A percentile compares a stretch with the other conserved stretches of the same genome.
Evolutionary conservation across 1,284 basidiomycete species (phyloP).

Genomic region (Chalciporus sp.): DNA sequence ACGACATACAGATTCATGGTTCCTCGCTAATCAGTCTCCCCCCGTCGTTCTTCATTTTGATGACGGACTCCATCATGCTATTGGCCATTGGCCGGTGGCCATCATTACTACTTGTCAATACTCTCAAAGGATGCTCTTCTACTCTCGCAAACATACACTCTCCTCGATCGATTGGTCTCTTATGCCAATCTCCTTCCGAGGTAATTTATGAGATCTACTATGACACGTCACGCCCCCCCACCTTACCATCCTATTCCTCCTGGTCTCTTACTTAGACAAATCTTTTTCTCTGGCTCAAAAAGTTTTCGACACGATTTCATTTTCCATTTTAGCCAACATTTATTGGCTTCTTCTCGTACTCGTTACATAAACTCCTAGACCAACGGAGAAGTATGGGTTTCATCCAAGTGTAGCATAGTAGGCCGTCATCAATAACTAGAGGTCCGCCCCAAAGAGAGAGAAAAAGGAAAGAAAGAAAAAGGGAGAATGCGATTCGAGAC

Average conservation of each 20-base stretch:
- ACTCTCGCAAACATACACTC: neutral
- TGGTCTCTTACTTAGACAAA: no score
- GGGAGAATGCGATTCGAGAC: neutral
- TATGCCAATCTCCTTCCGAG: neutral
- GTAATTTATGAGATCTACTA: neutral
- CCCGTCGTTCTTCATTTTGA: neutral
- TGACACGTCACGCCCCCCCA: neutral
- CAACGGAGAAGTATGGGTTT: neutral
- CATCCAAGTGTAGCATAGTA: constrained; percentile 9
- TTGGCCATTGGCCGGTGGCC: no score
- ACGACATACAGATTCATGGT: constrained; percentile 82
- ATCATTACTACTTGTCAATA: no score
- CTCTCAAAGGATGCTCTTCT: neutral
- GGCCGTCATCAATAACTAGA: constrained; percentile 1
- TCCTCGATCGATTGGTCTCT: neutral
- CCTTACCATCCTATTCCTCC: neutral
- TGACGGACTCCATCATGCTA: neutral
- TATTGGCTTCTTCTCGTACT: constrained; percentile 1
- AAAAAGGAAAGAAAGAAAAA: neutral
- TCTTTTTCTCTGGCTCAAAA: neutral
- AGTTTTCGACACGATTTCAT: neutral
- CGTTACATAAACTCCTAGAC: constrained; percentile 1
- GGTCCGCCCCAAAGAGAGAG: neutral
- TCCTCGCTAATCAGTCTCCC: constrained; percentile 25
- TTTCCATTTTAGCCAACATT: neutral